A percentile compares a stretch with the other conserved stretches of the same genome.
Conservation (phyloP, 2,329 filamentous ascomycete species). For the Colletotrichum tropicicola region DNA sequence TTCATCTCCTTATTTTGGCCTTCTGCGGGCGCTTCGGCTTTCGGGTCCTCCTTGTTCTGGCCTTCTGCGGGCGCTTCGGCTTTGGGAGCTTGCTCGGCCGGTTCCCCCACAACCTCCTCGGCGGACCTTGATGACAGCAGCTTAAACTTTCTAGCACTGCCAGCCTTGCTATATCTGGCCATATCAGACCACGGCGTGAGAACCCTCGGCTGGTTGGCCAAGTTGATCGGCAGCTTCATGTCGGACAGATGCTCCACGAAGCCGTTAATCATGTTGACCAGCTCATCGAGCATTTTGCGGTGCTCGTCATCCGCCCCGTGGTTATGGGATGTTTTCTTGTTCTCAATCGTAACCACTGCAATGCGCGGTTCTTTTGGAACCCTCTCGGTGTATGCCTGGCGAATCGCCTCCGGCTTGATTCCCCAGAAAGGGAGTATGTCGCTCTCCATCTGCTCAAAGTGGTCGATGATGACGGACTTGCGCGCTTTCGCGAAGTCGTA, state of each 20-base stretch:
- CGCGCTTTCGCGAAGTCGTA: slow-evolving; percentile 78
- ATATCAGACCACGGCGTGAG: slow-evolving; percentile 74
- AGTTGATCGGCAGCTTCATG: slow-evolving; percentile 87
- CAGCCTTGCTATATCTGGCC: slow-evolving; percentile 39
- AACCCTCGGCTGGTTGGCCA: slow-evolving; percentile 78
- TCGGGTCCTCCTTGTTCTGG: slow-evolving; percentile 7
- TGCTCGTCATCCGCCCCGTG: slow-evolving; percentile 42
- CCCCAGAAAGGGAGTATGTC: slow-evolving; percentile 83
- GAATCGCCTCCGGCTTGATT: slow-evolving; percentile 72
- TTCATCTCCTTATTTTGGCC: neutral
- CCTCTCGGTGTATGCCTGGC: slow-evolving; percentile 59
- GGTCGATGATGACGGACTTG: slow-evolving; percentile 77
- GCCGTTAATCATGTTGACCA: slow-evolving; percentile 72
- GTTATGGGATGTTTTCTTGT: slow-evolving; percentile 65
- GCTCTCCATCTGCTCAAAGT: slow-evolving; percentile 81
- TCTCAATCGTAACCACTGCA: slow-evolving; percentile 64
- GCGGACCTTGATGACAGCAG: slow-evolving; percentile 59
- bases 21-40: neutral
- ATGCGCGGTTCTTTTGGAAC: slow-evolving; percentile 52
- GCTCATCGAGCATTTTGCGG: slow-evolving; percentile 48
- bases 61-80: neutral
- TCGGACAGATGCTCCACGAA: slow-evolving; percentile 80
- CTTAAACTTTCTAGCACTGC: slow-evolving; percentile 47
- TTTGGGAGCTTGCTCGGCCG: slow-evolving; percentile 23
- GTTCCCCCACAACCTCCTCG: slow-evolving; percentile 4